Percentiles rank a stretch among this genome's conserved stretches.
These are phyloP conservation scores for Fonsecaea multimorphosa DNA, from an alignment of 2,329 filamentous ascomycete species.

Conservation along the genomic window DNA sequence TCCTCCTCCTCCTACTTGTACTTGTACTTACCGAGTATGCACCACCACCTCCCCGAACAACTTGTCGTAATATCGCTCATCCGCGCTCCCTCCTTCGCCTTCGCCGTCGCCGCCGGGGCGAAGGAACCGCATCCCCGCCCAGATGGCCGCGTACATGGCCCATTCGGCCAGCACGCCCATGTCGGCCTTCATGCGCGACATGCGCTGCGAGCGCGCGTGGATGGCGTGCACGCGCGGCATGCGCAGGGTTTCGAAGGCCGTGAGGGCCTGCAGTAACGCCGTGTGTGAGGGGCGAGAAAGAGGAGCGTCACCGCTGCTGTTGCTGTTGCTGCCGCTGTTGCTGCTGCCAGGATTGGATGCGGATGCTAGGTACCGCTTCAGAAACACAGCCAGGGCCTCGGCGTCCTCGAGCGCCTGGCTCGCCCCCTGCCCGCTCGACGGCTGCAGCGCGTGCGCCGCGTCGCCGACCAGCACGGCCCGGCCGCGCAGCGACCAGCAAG, in stretches of 20 bases:
- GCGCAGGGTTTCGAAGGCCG: conserved; percentile 45
- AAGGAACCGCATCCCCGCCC: conserved; percentile 44
- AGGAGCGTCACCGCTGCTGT: conserved; percentile 17
- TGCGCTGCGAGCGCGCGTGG: conserved; percentile 43
- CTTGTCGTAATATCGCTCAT: conserved; percentile 34
- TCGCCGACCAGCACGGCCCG: conserved; percentile 63
- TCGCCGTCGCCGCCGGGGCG: neutral
- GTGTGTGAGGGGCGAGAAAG: no score
- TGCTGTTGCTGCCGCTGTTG: neutral
- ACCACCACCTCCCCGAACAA: conserved; percentile 32
- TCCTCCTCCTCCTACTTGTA: neutral
- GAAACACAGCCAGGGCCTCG: conserved; percentile 54
- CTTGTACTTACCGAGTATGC: neutral
- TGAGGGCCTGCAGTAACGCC: conserved; percentile 38
- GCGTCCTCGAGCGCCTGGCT: conserved; percentile 63
- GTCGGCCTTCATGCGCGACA: conserved; percentile 46
- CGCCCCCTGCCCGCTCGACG: conserved; percentile 61
- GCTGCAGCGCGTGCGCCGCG: conserved; percentile 62
- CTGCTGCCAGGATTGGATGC: neutral
- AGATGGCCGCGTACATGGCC: conserved; percentile 48
- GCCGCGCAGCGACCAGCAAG: conserved; percentile 53
- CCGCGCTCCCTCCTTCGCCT: neutral
- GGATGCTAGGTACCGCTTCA: conserved; percentile 43
- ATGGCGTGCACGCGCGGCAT: conserved; percentile 46
- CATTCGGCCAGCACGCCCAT: conserved; percentile 47